These are phyloP conservation scores for Penicillium desertorum DNA, from an alignment of 495 filamentous ascomycete species.

Conservation along the genomic window DNA sequence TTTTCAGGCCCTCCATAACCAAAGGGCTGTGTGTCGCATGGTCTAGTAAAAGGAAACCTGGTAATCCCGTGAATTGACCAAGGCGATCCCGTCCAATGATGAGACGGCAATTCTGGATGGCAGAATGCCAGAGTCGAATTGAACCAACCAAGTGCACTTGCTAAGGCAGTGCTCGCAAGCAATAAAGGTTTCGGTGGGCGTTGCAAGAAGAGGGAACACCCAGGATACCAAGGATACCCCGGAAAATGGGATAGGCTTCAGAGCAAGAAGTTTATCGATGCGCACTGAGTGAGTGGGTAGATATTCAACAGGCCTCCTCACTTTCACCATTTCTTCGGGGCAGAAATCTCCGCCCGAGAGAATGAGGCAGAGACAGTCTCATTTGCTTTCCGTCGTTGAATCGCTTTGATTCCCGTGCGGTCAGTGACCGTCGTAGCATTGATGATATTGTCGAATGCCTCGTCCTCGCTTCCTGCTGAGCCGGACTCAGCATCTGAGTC, in stretches of 20 bases:
- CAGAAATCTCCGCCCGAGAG: constrained; percentile 59
- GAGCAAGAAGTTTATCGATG: not conserved
- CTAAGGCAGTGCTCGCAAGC: not conserved
- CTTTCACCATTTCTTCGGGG: constrained; percentile 58
- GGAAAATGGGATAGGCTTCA: not conserved
- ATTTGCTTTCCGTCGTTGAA: constrained; percentile 46
- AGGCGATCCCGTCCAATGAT: not conserved
- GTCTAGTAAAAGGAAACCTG: not conserved
- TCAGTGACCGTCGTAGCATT: constrained; percentile 84
- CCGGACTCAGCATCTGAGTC: constrained; percentile 75
- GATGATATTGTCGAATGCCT: constrained; percentile 86
- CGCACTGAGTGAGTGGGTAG: not conserved
- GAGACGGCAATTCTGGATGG: not conserved
- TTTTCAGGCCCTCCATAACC: not conserved
- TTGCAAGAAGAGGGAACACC: not conserved
- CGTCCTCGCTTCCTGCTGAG: constrained; percentile 66
- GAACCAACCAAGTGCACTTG: not conserved
- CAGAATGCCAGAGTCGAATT: not conserved
- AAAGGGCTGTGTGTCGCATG: not conserved
- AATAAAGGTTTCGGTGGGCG: not conserved
- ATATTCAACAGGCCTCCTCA: not conserved
- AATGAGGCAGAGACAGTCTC: constrained; percentile 58
- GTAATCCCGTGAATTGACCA: not conserved
- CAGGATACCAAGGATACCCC: not conserved
- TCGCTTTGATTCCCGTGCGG: constrained; percentile 67